Percentiles rank a stretch among this genome's conserved stretches.
These are phyloP conservation scores for Zopfia rhizophila DNA, from an alignment of 2,329 filamentous ascomycete genomes.

Conservation along the genomic window DNA sequence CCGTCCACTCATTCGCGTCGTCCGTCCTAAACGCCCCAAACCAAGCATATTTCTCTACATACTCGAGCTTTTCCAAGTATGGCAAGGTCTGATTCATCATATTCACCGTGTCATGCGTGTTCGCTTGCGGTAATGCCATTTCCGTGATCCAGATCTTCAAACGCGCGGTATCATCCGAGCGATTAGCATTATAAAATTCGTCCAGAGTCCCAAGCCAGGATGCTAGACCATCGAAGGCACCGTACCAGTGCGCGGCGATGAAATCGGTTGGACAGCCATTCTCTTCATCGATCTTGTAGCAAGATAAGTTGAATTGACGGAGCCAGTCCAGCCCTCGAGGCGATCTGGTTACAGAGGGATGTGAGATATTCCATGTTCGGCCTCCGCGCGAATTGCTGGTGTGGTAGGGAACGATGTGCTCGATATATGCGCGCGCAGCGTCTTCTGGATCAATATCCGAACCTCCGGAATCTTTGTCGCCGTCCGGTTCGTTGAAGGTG, in stretches of 20 bases:
- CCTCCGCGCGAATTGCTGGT: conserved; percentile 71
- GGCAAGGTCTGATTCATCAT: conserved; percentile 77
- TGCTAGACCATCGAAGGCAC: conserved; percentile 74
- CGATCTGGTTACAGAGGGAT: conserved; percentile 75
- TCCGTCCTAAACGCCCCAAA: conserved; percentile 46
- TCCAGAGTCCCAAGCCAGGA: conserved; percentile 72
- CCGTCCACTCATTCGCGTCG: conserved; percentile 50
- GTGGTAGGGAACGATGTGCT: conserved; percentile 75
- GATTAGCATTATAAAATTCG: conserved; percentile 61
- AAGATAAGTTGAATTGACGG: conserved; percentile 71
- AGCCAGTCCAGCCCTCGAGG: conserved; percentile 74
- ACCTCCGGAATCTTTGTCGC: conserved; percentile 66
- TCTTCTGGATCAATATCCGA: conserved; percentile 68
- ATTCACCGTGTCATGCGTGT: conserved; percentile 66
- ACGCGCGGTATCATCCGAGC: conserved; percentile 54
- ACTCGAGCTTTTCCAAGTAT: conserved; percentile 72
- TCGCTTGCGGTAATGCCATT: conserved; percentile 70
- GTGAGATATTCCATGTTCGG: conserved; percentile 70
- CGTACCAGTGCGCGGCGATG: conserved; percentile 66
- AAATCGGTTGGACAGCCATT: conserved; percentile 62
- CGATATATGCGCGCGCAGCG: conserved; percentile 76
- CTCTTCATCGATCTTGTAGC: conserved; percentile 45
- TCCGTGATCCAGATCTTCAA: conserved; percentile 79
- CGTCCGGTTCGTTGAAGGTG: conserved; percentile 84
- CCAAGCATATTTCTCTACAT: conserved; percentile 51